Evolutionary conservation across 1,284 basidiomycete species (phyloP).

Genomic region (Papiliotrema terrestris): DNA sequence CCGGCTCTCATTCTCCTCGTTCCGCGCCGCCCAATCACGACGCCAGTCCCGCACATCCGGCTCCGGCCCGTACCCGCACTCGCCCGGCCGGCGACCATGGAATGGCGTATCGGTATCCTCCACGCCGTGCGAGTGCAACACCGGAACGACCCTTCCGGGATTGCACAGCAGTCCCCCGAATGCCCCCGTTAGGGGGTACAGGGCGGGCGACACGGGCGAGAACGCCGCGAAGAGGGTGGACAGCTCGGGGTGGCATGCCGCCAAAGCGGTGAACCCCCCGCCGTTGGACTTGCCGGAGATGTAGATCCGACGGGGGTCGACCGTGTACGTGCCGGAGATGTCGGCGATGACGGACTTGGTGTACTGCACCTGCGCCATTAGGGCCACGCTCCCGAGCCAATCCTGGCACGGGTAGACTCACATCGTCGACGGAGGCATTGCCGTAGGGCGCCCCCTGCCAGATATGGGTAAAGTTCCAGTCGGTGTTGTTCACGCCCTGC

Average conservation of each 20-base stretch:
- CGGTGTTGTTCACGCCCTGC: conserved; percentile 24
- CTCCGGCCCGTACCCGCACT: conserved; percentile 13
- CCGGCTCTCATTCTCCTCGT: conserved; percentile 8
- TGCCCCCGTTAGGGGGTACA: conserved; percentile 20
- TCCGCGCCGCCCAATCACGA: conserved; percentile 18
- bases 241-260: conserved; percentile 23
- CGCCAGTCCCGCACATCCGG: conserved; percentile 21
- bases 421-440: conserved; percentile 29
- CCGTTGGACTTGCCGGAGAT: conserved; percentile 31
- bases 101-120: conserved; percentile 23
- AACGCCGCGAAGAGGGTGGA: conserved; percentile 27
- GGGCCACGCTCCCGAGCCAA: no score
- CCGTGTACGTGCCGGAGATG: conserved; percentile 14
- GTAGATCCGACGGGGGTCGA: conserved; percentile 18
- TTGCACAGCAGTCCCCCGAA: conserved; percentile 17
- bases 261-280: conserved; percentile 19
- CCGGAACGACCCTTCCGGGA: conserved; percentile 17
- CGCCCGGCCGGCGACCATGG: conserved; percentile 15
- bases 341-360: conserved; percentile 20
- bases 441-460: conserved; percentile 28
- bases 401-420: conserved; percentile 10
- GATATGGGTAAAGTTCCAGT: conserved; percentile 20
- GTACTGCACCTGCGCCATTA: conserved; percentile 17
- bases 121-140: conserved; percentile 23
- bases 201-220: conserved; percentile 23